Base-by-base conservation (phyloP, 345 rosid species). In the Isatis tinctoria region DNA sequence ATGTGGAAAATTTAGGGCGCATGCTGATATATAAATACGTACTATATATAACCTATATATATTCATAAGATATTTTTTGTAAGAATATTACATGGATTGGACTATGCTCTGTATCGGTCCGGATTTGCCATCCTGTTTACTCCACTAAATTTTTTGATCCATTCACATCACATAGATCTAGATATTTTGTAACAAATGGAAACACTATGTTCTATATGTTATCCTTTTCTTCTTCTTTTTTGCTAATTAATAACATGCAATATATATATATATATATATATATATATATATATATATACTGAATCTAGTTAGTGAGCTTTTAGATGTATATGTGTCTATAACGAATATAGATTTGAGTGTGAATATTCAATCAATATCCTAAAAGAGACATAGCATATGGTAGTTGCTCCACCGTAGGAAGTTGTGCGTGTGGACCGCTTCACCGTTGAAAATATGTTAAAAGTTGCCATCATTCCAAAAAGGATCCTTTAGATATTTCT, bases 381-480 rank as follows among this genome's bases (percentile, higher is more conserved):
- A 68, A 51, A 74, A 22, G 74, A 52, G 62, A 75, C 60, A 69
- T 26, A 44, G 30, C 79, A 69, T 76, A 69, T 69, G 70, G 79
- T 53, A 54, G 65, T 76, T 76, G 79, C 75, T 69, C 79, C 79
- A 76, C 79, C 65, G 74, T 56, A 69, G 75, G 75, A 62, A 54
- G 70, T 76, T 76, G 79, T 69, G 79, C 79, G 75, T 54, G 79
- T 76, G 79, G 79, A 69, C 75, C 79, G 79, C 35, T 54, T 76
- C 70, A 70, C 63, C 39, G 79, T 75, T 75, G 79, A 75, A 68
- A 75, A 68, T 60, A n/a, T 32, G 9, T 12, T 32, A 36, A 69
- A 54, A 76, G 75, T 60, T 76, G 70, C 20, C 44, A 69, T 70
- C 52, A 76, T 63, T 69, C 26, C 52, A 1, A 61, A 68, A 75